Conservation (phyloP, 2,329 filamentous ascomycete species). For the Pleoardoris graminearum region DNA sequence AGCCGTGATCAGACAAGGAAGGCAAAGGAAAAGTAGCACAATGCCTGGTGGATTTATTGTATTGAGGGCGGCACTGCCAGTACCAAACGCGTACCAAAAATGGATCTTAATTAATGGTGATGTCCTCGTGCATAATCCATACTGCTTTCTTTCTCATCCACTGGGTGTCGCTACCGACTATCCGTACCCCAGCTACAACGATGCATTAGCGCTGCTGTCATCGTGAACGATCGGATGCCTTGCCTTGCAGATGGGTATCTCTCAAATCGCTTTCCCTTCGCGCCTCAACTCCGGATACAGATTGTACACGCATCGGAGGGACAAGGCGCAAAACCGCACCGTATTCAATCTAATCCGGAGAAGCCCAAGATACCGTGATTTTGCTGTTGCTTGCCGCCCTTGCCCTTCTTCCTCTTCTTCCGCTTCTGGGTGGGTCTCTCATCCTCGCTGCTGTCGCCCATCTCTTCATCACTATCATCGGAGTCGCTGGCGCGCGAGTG, state of each 20-base stretch:
- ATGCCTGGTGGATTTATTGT: background rate
- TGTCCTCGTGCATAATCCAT: background rate
- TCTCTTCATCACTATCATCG: conserved; percentile 51
- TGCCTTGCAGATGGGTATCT: background rate
- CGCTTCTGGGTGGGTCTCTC: conserved; percentile 47
- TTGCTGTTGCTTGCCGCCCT: conserved; percentile 37
- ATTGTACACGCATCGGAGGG: background rate
- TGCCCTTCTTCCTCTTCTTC: conserved; percentile 50
- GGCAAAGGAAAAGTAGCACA: background rate
- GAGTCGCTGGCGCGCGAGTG: conserved; percentile 46
- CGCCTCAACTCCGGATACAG: background rate
- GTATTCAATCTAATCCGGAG: conserved; percentile 36
- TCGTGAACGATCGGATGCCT: background rate
- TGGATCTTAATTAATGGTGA: background rate
- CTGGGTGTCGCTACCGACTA: background rate
- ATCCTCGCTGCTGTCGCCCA: conserved; percentile 49
- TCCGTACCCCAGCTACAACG: background rate
- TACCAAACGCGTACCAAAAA: background rate
- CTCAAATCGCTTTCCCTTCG: background rate
- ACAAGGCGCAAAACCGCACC: background rate
- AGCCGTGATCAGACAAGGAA: conserved; percentile 45
- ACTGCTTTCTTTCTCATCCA: background rate
- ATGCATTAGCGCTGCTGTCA: background rate
- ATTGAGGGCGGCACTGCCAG: background rate
- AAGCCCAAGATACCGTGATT: conserved; percentile 43